Evolutionary conservation across 176 grass and related monocot species (phyloP).

Genomic region (Zoysia pacifica): DNA sequence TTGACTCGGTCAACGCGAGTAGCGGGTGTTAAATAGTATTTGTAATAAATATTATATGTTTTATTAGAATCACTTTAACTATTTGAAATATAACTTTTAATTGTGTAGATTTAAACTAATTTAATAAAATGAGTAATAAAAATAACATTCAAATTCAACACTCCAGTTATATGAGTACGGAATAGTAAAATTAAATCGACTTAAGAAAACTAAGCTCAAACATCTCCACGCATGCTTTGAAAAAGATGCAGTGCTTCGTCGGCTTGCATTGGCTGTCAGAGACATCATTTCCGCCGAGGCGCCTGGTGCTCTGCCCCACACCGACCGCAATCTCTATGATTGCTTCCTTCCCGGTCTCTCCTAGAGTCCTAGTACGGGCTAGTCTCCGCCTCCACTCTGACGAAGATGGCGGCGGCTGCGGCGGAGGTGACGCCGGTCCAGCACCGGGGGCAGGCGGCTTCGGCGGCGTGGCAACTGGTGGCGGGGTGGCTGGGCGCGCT

Average conservation of each 20-base stretch:
- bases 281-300: not conserved
- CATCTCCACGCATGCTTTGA: too few species aligned
- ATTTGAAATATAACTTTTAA: too few species aligned
- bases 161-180: too few species aligned
- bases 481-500: conserved; percentile 57
- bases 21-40: too few species aligned
- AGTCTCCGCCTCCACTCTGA: conserved; percentile 25
- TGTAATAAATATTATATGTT: too few species aligned
- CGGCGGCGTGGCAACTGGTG: conserved; percentile 50
- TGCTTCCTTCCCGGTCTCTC: conserved; percentile 34
- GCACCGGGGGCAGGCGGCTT: conserved; percentile 15
- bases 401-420: conserved; percentile 34
- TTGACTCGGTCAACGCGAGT: too few species aligned
- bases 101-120: too few species aligned
- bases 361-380: not conserved
- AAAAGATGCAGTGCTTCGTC: not conserved
- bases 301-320: not conserved
- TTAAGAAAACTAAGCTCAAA: too few species aligned
- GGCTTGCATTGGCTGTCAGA: conserved; percentile 5
- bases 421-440: conserved; percentile 23
- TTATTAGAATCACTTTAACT: too few species aligned
- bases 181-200: too few species aligned
- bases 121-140: too few species aligned
- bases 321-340: conserved; percentile 18
- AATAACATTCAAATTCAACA: too few species aligned